Percentiles rank a stretch among this genome's conserved stretches.
phyloP scores from a whole-genome alignment of 1,284 basidiomycete species.

The Cryptococcus sp. region DNA sequence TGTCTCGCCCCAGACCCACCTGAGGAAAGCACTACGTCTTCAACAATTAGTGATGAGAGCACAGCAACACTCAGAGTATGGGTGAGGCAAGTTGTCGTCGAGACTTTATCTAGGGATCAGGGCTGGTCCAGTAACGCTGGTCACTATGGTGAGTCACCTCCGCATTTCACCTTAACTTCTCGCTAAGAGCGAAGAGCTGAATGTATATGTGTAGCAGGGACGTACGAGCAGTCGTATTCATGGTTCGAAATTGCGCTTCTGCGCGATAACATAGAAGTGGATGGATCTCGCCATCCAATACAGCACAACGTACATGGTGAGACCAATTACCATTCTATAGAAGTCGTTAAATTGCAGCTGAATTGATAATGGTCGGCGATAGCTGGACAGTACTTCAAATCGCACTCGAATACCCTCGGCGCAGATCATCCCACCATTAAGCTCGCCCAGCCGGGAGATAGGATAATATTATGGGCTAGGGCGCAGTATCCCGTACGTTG shows the following conservation, averaged over 20 bases:
- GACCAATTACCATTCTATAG: constrained; percentile 4
- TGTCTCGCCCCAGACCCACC: constrained; percentile 13
- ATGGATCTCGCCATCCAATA: constrained; percentile 25
- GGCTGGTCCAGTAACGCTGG: constrained; percentile 34
- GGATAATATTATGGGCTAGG: constrained; percentile 43
- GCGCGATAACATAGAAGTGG: constrained; percentile 37
- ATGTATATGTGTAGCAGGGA: constrained; percentile 24
- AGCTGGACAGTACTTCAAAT: constrained; percentile 47
- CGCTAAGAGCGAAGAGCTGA: neutral
- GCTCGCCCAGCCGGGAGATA: constrained; percentile 34
- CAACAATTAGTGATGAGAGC: neutral
- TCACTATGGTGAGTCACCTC: constrained; percentile 33
- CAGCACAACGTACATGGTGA: constrained; percentile 46
- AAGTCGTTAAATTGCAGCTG: neutral
- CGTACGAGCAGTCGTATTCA: constrained; percentile 39
- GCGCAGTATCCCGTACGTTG: constrained; percentile 42
- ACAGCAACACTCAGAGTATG: constrained; percentile 9
- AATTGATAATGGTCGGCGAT: constrained; percentile 1
- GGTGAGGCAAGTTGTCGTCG: constrained; percentile 32
- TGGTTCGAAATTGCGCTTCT: constrained; percentile 47
- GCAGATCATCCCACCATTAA: constrained; percentile 27
- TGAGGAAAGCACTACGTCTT: neutral
- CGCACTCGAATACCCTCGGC: constrained; percentile 29
- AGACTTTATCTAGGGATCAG: constrained; percentile 43
- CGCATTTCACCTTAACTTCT: neutral